Evolutionary conservation across 345 rosid species (phyloP).

Genomic region (Camelina sativa): DNA sequence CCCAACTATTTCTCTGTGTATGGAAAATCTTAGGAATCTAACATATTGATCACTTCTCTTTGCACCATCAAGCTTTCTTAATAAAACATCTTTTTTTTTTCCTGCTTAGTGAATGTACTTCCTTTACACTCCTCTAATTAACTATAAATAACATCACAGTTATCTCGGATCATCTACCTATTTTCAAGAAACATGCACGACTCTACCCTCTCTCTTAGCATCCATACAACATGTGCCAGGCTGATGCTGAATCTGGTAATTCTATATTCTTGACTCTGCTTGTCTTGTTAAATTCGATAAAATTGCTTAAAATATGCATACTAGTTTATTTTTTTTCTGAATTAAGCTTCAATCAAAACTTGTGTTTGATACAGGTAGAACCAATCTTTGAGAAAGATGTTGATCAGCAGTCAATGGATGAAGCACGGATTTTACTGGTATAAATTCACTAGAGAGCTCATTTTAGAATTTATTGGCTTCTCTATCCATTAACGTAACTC

Average conservation of each 20-base stretch:
- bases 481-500: constrained; percentile 26
- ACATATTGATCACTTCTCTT: constrained; percentile 16
- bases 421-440: constrained; percentile 92
- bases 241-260: constrained; percentile 96
- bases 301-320: constrained; percentile 21
- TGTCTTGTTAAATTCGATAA: constrained; percentile 23
- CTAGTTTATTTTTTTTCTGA: constrained; percentile 14
- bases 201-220: constrained; percentile 91
- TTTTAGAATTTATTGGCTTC: constrained; percentile 28
- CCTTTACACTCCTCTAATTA: constrained; percentile 32
- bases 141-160: constrained; percentile 54
- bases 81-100: background rate
- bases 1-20: constrained; percentile 20
- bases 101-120: constrained; percentile 24
- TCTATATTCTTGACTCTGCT: constrained; percentile 30
- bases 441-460: constrained; percentile 35
- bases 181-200: constrained; percentile 99
- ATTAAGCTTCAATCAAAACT: constrained; percentile 12
- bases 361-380: constrained; percentile 70
- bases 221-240: constrained; percentile 97
- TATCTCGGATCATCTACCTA: constrained; percentile 92
- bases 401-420: constrained; percentile 94
- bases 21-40: constrained; percentile 10
- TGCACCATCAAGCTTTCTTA: constrained; percentile 9
- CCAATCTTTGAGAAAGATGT: constrained; percentile 98